A percentile compares a stretch with the other conserved stretches of the same genome.
Evolutionary conservation across 192 early-diverging fungal genomes (phyloP).

Genomic region (Chytriomyces sp.): DNA sequence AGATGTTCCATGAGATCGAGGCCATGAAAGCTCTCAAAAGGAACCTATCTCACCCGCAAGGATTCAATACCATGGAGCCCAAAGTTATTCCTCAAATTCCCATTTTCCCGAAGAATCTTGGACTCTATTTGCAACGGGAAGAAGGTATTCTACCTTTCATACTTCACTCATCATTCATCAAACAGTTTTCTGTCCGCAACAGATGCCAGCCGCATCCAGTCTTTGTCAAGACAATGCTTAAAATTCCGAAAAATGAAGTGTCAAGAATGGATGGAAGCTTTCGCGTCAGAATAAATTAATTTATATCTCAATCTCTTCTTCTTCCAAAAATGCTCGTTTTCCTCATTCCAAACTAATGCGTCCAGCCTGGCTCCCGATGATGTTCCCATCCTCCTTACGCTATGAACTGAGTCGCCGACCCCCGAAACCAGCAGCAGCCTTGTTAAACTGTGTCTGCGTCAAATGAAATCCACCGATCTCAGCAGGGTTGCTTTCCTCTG

Average conservation of each 20-base stretch:
- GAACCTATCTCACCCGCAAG: neutral
- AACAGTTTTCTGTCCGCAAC: no score
- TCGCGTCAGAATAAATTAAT: no score
- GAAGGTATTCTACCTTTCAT: conserved; percentile 15
- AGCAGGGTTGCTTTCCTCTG: neutral
- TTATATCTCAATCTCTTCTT: neutral
- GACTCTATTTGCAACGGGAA: conserved; percentile 21
- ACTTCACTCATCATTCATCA: neutral
- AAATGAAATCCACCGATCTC: neutral
- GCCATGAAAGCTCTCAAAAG: neutral
- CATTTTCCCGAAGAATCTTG: neutral
- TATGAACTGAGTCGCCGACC: no score
- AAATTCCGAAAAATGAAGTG: neutral
- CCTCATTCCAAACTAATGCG: neutral
- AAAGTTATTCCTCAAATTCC: neutral
- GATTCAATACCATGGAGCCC: neutral
- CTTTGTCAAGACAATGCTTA: conserved; percentile 7
- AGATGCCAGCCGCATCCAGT: conserved; percentile 16
- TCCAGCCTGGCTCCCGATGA: no score
- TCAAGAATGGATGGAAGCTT: no score
- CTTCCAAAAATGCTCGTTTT: neutral
- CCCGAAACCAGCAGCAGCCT: neutral
- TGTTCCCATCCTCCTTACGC: no score
- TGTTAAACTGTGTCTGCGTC: neutral
- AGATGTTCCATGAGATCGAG: neutral